Percentiles rank a stretch among this genome's conserved stretches.
These are phyloP conservation scores for Beta lomatogona DNA, from an alignment of 179 eudicot genomes.

Conservation along the genomic window DNA sequence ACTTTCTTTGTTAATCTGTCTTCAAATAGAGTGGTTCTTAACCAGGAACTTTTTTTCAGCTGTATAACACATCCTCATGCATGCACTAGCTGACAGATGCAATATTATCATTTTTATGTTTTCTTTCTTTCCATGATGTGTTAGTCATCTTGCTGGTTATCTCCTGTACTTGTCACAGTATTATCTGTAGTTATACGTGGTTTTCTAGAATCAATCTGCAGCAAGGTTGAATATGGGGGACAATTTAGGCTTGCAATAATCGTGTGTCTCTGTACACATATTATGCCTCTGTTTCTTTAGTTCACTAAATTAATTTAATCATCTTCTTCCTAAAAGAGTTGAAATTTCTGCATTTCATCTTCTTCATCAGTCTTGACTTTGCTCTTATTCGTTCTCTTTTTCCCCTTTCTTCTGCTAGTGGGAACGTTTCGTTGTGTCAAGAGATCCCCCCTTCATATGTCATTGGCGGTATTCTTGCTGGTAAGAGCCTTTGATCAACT, in stretches of 20 bases:
- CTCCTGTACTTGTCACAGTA: neutral
- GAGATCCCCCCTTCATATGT: conserved; percentile 57
- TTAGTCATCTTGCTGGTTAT: neutral
- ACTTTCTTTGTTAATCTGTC: neutral
- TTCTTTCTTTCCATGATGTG: neutral
- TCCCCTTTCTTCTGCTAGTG: conserved; percentile 51
- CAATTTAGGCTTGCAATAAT: neutral
- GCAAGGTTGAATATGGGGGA: neutral
- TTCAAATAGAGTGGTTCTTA: neutral
- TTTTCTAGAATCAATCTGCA: neutral
- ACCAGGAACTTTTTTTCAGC: neutral
- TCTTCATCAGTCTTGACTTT: neutral
- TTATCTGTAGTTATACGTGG: neutral
- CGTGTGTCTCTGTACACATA: neutral
- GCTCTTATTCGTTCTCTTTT: conserved; percentile 21
- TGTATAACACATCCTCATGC: neutral
- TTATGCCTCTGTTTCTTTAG: neutral
- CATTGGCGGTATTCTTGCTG: conserved; percentile 96
- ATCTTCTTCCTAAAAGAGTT: neutral
- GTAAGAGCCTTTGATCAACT: conserved; percentile 48
- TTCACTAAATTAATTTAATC: neutral
- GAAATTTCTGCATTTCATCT: neutral
- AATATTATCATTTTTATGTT: neutral
- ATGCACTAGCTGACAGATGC: neutral
- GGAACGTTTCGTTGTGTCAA: conserved; percentile 65